A percentile compares a stretch with the other conserved stretches of the same genome.
Evolutionary conservation across 495 filamentous ascomycete species (phyloP).

Genomic region (Cercophora newfieldiana): DNA sequence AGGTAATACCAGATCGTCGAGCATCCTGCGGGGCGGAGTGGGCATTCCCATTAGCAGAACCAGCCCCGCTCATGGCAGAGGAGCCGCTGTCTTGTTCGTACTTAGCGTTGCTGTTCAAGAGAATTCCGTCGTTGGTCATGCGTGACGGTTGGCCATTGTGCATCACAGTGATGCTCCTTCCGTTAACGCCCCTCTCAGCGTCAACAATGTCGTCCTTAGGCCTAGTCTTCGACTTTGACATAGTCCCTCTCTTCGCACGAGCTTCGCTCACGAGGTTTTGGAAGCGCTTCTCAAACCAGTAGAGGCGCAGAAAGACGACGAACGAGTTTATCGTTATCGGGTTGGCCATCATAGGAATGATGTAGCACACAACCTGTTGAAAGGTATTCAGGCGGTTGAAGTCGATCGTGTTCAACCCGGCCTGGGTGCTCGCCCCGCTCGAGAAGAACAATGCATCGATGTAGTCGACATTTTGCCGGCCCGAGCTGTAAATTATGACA

Average conservation of each 20-base stretch:
- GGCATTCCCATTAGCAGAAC: conserved; percentile 8
- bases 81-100: conserved; percentile 16
- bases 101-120: conserved; percentile 28
- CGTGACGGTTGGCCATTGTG: conserved; percentile 49
- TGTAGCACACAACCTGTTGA: conserved; percentile 73
- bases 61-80: conserved; percentile 1
- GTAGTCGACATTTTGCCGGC: conserved; percentile 60
- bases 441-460: conserved; percentile 90
- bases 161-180: conserved; percentile 73
- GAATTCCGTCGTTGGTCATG: conserved; percentile 50
- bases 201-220: conserved; percentile 55
- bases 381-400: conserved; percentile 73
- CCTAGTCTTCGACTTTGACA: conserved; percentile 55
- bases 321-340: conserved; percentile 87
- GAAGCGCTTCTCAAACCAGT: conserved; percentile 98
- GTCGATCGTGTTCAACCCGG: conserved; percentile 58
- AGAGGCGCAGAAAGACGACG: conserved; percentile 87
- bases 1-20: conserved; percentile 54
- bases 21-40: conserved; percentile 33
- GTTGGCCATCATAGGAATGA: conserved; percentile 72
- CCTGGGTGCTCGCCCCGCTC: conserved; percentile 80
- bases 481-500: conserved; percentile 66
- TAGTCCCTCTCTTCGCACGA: conserved; percentile 41
- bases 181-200: conserved; percentile 68
- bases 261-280: conserved; percentile 59